A percentile compares a stretch with the other conserved stretches of the same genome.
Conservation (phyloP, 371 early-diverging fungal genomes). For the Rhizopus delemar region DNA sequence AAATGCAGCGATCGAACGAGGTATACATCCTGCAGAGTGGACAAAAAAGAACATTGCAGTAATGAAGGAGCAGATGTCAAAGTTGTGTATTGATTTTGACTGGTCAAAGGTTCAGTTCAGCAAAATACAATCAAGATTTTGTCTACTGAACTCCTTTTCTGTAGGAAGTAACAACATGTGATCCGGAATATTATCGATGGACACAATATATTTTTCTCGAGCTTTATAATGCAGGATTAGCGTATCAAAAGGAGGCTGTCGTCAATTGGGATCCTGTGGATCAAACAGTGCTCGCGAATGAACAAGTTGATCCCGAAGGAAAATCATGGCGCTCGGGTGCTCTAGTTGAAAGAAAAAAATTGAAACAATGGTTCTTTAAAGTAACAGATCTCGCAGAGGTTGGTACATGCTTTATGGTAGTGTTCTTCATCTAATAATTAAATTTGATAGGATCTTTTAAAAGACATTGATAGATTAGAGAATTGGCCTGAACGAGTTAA, state of each 20-base stretch:
- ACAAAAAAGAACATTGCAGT: slow-evolving; percentile 74
- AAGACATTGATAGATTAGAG: slow-evolving; percentile 72
- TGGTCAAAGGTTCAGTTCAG: slow-evolving; percentile 71
- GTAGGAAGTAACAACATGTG: slow-evolving; percentile 84
- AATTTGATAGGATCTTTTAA: slow-evolving; percentile 63
- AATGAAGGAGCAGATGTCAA: slow-evolving; percentile 83
- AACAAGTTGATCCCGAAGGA: slow-evolving; percentile 91
- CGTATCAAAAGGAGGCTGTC: slow-evolving; percentile 84
- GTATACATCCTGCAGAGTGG: slow-evolving; percentile 83
- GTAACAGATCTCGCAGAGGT: slow-evolving; percentile 87
- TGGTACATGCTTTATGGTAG: too few species aligned
- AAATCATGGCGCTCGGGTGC: slow-evolving; percentile 93
- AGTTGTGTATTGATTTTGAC: slow-evolving; percentile 81
- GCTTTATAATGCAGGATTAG: slow-evolving; percentile 76
- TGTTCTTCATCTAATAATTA: slow-evolving; percentile 4
- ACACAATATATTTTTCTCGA: slow-evolving; percentile 87
- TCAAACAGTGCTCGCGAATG: slow-evolving; percentile 93
- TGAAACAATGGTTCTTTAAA: slow-evolving; percentile 93
- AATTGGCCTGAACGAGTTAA: slow-evolving; percentile 91
- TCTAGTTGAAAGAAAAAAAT: slow-evolving; percentile 79
- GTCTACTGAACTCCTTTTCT: not conserved
- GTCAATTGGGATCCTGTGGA: slow-evolving; percentile 98
- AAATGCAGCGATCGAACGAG: slow-evolving; percentile 93
- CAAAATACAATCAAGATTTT: slow-evolving; percentile 8
- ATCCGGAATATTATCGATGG: slow-evolving; percentile 88